Evolutionary conservation across 805 yeast genomes (phyloP).

Genomic region (Komagataella populi): DNA sequence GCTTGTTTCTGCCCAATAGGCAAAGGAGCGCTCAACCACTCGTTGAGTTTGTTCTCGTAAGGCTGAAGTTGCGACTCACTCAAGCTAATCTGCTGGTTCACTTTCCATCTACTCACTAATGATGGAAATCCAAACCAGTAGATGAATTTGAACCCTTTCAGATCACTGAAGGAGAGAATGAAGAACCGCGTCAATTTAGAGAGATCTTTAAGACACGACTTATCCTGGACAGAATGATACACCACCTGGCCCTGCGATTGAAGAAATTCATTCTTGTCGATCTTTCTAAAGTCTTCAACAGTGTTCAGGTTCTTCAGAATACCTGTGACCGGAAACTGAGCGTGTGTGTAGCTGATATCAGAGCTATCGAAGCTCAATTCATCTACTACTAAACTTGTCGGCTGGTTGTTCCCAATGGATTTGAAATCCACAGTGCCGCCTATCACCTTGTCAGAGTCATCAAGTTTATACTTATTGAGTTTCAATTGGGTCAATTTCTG

Average conservation of each 20-base stretch:
- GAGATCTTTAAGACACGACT: conserved; percentile 24
- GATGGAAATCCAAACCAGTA: conserved; percentile 87
- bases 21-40: conserved; percentile 4
- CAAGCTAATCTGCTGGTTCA: background rate
- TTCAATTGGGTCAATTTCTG: conserved; percentile 60
- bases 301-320: conserved; percentile 55
- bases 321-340: conserved; percentile 17
- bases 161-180: conserved; percentile 67
- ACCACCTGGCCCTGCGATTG: conserved; percentile 1
- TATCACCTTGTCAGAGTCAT: conserved; percentile 28
- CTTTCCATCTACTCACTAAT: conserved; percentile 37
- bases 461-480: conserved; percentile 58
- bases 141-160: conserved; percentile 75
- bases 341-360: background rate
- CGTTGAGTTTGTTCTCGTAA: background rate
- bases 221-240: conserved; percentile 16
- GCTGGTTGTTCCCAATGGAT: conserved; percentile 15
- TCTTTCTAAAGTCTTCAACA: conserved; percentile 65
- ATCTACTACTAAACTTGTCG: conserved; percentile 16
- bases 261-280: conserved; percentile 50
- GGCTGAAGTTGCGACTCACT: background rate
- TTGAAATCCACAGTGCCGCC: conserved; percentile 23
- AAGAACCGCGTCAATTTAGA: conserved; percentile 26
- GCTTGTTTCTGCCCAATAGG: conserved; percentile 6
- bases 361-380: conserved; percentile 17